Conservation (phyloP, 2,329 filamentous ascomycete species). For the Diaporthe citriasiana region DNA sequence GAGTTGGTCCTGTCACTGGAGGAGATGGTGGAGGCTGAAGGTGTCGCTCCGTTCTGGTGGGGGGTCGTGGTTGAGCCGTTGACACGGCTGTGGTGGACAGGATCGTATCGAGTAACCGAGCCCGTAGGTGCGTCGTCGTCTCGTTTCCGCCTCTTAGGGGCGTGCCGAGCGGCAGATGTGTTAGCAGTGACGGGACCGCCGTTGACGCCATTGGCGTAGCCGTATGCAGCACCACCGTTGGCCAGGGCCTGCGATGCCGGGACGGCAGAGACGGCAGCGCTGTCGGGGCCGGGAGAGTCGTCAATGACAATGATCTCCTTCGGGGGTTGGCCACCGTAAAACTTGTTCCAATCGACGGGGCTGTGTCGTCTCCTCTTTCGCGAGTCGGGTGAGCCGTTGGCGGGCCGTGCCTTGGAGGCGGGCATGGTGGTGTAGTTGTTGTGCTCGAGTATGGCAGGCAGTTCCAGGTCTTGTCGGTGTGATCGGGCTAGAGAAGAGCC, state of each 20-base stretch:
- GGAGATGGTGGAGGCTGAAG: slow-evolving; percentile 75
- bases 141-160: slow-evolving; percentile 82
- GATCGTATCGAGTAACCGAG: slow-evolving; percentile 67
- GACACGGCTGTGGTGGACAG: slow-evolving; percentile 78
- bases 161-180: slow-evolving; percentile 58
- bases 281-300: slow-evolving; percentile 74
- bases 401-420: slow-evolving; percentile 49
- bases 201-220: slow-evolving; percentile 50
- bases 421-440: slow-evolving; percentile 56
- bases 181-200: slow-evolving; percentile 45
- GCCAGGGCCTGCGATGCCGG: slow-evolving; percentile 54
- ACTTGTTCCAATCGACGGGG: slow-evolving; percentile 80
- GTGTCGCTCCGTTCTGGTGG: slow-evolving; percentile 72
- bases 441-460: slow-evolving; percentile 45
- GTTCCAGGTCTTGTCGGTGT: slow-evolving; percentile 44
- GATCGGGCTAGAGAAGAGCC: slow-evolving; percentile 42
- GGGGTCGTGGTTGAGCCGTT: slow-evolving; percentile 80
- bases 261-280: slow-evolving; percentile 53
- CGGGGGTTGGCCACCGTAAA: slow-evolving; percentile 86
- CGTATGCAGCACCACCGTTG: slow-evolving; percentile 52
- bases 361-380: slow-evolving; percentile 70
- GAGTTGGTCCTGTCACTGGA: slow-evolving; percentile 90
- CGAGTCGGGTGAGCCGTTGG: slow-evolving; percentile 46
- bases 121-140: slow-evolving; percentile 63
- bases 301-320: slow-evolving; percentile 90